Conservation (phyloP, 345 rosid species). For the Eucalyptus regnans region DNA sequence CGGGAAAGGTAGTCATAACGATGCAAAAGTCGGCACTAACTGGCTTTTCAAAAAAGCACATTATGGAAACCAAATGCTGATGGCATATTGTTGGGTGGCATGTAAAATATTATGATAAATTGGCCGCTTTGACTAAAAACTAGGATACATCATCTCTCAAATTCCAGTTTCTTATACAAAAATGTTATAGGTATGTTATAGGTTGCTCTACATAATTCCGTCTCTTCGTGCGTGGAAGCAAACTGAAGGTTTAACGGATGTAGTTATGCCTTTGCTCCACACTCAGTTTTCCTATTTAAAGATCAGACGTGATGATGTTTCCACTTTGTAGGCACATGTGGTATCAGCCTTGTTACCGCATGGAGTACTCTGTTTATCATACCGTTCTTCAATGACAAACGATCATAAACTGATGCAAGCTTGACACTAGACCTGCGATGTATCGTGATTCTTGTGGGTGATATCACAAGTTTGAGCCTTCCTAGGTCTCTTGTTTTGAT, state of each 20-base stretch:
- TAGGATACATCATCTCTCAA: neutral
- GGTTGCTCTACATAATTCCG: neutral
- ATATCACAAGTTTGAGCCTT: neutral
- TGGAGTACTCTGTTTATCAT: neutral
- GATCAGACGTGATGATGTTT: neutral
- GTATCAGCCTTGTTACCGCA: neutral
- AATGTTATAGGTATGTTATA: neutral
- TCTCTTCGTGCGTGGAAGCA: rapidly evolving
- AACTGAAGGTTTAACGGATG: neutral
- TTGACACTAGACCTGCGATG: neutral
- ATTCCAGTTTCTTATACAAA: neutral
- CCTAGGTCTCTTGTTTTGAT: neutral
- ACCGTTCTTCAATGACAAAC: neutral
- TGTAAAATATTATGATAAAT: neutral
- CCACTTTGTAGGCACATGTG: neutral
- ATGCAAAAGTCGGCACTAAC: neutral
- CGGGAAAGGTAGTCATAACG: neutral
- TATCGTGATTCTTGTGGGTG: neutral
- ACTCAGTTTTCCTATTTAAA: neutral
- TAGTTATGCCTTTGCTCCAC: neutral
- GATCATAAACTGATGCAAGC: neutral
- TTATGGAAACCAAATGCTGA: neutral
- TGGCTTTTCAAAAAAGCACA: neutral
- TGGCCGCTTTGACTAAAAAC: rapidly evolving
- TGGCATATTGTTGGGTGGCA: neutral